phyloP scores from a whole-genome alignment of 805 yeast species.

The Starmerella roubikii region DNA sequence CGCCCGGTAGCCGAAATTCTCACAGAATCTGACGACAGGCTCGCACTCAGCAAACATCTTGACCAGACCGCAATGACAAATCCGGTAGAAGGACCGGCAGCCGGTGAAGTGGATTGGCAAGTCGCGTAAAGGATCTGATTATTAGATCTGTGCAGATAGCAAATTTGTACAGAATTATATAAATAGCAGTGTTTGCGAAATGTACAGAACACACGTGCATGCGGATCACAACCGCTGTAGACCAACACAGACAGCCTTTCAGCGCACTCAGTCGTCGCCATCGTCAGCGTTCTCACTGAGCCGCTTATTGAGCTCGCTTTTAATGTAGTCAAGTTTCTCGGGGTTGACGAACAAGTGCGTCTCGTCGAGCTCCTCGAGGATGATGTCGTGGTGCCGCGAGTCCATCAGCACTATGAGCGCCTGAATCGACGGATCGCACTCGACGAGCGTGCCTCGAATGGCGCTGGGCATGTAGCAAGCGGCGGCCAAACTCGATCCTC shows the following conservation, averaged over 20 bases:
- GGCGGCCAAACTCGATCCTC: not conserved
- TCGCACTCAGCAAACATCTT: not conserved
- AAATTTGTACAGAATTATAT: too few relatives aligned
- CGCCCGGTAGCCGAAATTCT: conserved; percentile 18
- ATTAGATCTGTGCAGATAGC: too few relatives aligned
- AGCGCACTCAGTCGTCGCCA: conserved; percentile 35
- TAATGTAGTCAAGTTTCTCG: conserved; percentile 59
- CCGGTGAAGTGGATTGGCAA: too few relatives aligned
- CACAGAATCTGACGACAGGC: not conserved
- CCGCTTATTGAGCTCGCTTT: conserved; percentile 58
- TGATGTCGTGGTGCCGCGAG: conserved; percentile 57
- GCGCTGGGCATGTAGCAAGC: conserved; percentile 17
- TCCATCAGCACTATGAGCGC: conserved; percentile 80
- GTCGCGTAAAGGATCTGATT: too few relatives aligned
- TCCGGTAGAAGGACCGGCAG: too few relatives aligned
- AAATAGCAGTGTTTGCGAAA: too few relatives aligned
- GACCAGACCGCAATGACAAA: too few relatives aligned
- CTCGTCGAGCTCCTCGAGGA: conserved; percentile 72
- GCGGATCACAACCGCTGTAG: too few relatives aligned
- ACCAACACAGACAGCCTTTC: too few relatives aligned
- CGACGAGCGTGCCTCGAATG: conserved; percentile 26
- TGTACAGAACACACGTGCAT: too few relatives aligned
- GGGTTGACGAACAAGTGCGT: conserved; percentile 76
- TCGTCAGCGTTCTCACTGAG: conserved; percentile 75
- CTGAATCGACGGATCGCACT: conserved; percentile 80